Percentiles rank a stretch among this genome's conserved stretches.
Conservation (phyloP, 495 filamentous ascomycete species). For the Lasiosphaeris hirsuta region DNA sequence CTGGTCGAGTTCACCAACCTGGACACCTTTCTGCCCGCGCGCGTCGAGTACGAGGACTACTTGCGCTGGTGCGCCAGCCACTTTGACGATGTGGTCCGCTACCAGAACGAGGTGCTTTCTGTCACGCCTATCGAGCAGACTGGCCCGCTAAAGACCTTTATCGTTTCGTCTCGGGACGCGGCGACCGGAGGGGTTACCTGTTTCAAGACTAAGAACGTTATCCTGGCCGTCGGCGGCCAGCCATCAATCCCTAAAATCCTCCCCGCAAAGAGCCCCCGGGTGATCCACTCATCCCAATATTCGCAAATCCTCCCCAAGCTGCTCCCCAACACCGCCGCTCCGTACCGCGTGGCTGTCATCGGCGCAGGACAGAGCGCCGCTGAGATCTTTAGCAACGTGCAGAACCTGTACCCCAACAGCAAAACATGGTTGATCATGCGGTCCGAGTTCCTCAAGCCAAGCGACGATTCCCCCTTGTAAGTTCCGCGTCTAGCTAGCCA, state of each 20-base stretch:
- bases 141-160: slow-evolving; percentile 48
- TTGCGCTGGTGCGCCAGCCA: slow-evolving; percentile 84
- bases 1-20: slow-evolving; percentile 88
- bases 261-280: slow-evolving; percentile 55
- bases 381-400: slow-evolving; percentile 90
- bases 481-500: slow-evolving; percentile 26
- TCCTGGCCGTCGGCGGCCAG: slow-evolving; percentile 80
- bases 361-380: slow-evolving; percentile 91
- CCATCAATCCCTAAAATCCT: slow-evolving; percentile 70
- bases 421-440: slow-evolving; percentile 72
- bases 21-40: slow-evolving; percentile 79
- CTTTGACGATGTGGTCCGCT: slow-evolving; percentile 76
- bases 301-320: slow-evolving; percentile 58
- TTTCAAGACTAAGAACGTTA: slow-evolving; percentile 67
- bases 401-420: slow-evolving; percentile 77
- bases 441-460: slow-evolving; percentile 75
- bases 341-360: slow-evolving; percentile 76
- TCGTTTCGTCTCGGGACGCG: slow-evolving; percentile 39
- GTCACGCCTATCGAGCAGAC: slow-evolving; percentile 48
- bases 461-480: slow-evolving; percentile 94
- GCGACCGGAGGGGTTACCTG: slow-evolving; percentile 33
- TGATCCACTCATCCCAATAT: slow-evolving; percentile 91
- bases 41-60: slow-evolving; percentile 92
- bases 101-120: slow-evolving; percentile 70
- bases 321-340: slow-evolving; percentile 51